phyloP scores from a whole-genome alignment of 2,329 filamentous ascomycete species.

The Gremmenia infestans region DNA sequence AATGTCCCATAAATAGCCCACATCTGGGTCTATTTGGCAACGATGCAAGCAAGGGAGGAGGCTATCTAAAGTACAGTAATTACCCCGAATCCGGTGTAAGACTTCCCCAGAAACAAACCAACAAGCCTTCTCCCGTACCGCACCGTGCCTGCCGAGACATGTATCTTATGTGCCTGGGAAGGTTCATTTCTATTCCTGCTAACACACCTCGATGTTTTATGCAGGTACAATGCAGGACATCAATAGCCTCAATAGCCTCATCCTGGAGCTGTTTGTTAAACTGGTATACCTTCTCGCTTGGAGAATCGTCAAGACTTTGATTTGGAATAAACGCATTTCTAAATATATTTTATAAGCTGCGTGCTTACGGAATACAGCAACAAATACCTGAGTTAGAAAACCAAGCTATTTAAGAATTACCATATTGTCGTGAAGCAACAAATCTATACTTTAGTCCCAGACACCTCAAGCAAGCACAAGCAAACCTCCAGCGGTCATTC shows the following conservation, averaged over 20 bases:
- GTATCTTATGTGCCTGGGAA: neutral
- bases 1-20: constrained; percentile 20
- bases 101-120: neutral
- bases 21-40: constrained; percentile 19
- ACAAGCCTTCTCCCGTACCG: neutral
- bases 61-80: constrained; percentile 3
- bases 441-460: too few species aligned
- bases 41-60: neutral
- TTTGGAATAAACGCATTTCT: too few species aligned
- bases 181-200: neutral
- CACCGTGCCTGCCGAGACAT: too few species aligned
- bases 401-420: too few species aligned
- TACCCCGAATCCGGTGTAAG: constrained; percentile 10
- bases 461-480: too few species aligned
- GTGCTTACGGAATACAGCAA: too few species aligned
- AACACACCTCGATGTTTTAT: neutral
- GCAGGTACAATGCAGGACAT: constrained; percentile 1
- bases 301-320: too few species aligned
- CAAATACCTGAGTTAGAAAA: too few species aligned
- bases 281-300: too few species aligned
- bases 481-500: too few species aligned
- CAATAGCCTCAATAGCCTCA: constrained; percentile 4
- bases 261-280: neutral
- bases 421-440: too few species aligned
- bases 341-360: too few species aligned